Evolutionary conservation across 495 filamentous ascomycete genomes (phyloP).

Genomic region (Aspergillus bertholletiae): DNA sequence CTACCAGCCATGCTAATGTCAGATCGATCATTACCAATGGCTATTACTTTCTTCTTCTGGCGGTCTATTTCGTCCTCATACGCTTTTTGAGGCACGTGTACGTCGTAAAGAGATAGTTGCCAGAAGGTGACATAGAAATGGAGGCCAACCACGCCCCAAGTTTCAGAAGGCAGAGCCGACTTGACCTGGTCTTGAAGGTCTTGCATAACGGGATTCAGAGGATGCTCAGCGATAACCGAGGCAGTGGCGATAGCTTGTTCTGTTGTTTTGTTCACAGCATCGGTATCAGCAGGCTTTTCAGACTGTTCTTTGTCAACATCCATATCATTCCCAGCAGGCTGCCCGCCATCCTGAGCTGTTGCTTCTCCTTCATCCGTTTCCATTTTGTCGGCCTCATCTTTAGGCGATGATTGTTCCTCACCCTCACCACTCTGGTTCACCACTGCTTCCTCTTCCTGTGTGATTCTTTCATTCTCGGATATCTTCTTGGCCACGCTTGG

Average conservation of each 20-base stretch:
- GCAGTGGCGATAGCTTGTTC: constrained; percentile 7
- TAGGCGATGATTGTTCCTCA: constrained; percentile 20
- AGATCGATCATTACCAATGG: constrained; percentile 64
- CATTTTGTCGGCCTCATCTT: constrained; percentile 29
- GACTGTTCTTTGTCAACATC: constrained; percentile 37
- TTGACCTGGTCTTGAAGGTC: constrained; percentile 68
- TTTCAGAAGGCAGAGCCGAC: constrained; percentile 54
- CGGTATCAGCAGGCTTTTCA: constrained; percentile 2
- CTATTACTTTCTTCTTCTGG: constrained; percentile 55
- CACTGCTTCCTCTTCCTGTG: constrained; percentile 19
- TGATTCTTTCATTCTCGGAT: constrained; percentile 37
- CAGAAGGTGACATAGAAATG: constrained; percentile 91
- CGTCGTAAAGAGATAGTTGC: constrained; percentile 78
- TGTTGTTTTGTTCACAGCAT: constrained; percentile 2
- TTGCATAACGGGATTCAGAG: constrained; percentile 72
- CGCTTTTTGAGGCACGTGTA: constrained; percentile 65
- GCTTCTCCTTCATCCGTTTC: constrained; percentile 28
- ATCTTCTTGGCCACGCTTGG: constrained; percentile 60
- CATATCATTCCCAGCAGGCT: constrained; percentile 23
- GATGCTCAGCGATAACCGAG: constrained; percentile 17
- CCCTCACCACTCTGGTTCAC: constrained; percentile 12
- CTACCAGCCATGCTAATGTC: constrained; percentile 63
- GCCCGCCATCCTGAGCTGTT: constrained; percentile 12
- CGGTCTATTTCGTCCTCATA: constrained; percentile 70
- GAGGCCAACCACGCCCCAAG: constrained; percentile 64